phyloP scores from a whole-genome alignment of 208 protist species.

The Leishmania lainsoni region DNA sequence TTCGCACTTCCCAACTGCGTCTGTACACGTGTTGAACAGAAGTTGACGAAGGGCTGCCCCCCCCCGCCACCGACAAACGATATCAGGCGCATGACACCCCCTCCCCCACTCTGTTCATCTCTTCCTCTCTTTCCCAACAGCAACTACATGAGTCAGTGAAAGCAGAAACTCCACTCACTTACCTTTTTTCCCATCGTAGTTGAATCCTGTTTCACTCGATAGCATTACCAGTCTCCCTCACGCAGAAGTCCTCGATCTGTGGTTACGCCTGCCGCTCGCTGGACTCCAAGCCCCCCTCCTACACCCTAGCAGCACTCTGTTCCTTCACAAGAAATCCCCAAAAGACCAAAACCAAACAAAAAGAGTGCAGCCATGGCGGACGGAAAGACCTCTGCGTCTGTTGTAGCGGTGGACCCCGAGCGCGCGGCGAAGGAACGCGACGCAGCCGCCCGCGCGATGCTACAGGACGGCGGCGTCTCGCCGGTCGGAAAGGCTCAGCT shows the following conservation, averaged over 20 bases:
- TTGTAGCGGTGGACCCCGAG: conserved; percentile 55
- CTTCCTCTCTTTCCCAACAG: conserved; percentile 8
- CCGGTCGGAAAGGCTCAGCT: conserved; percentile 32
- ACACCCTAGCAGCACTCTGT: too few relatives aligned
- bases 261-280: background rate
- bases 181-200: background rate
- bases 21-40: background rate
- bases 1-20: background rate
- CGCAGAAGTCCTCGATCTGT: background rate
- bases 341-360: background rate
- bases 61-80: background rate
- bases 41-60: background rate
- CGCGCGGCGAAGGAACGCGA: conserved; percentile 60
- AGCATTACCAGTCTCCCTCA: background rate
- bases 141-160: conserved; percentile 4
- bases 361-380: conserved; percentile 42
- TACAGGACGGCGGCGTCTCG: conserved; percentile 40
- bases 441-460: conserved; percentile 52
- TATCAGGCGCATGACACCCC: background rate
- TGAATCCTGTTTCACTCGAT: background rate
- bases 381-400: conserved; percentile 55
- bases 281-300: background rate
- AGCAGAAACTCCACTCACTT: background rate
- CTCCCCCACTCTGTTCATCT: background rate
- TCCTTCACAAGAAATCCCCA: background rate